Evolutionary conservation across 169 alveolate genomes (phyloP).

Genomic region (Plasmodium yoelii): DNA sequence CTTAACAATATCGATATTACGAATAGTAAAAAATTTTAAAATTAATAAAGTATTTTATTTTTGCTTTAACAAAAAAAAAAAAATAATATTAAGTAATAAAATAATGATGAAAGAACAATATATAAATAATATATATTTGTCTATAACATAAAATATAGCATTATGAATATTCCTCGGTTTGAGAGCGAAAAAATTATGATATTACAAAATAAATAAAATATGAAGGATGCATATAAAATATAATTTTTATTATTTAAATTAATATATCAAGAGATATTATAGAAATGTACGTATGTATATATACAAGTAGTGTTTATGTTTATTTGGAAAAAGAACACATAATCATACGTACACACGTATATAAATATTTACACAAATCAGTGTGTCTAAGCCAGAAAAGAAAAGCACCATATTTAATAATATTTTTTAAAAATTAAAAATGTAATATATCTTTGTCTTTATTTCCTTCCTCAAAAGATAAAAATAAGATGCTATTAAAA

Average conservation of each 20-base stretch:
- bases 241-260: neutral
- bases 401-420: too few relatives aligned
- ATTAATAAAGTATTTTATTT: neutral
- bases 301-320: neutral
- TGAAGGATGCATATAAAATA: neutral
- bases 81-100: too few relatives aligned
- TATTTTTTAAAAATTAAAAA: too few relatives aligned
- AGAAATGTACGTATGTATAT: neutral
- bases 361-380: neutral
- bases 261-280: neutral
- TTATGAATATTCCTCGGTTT: neutral
- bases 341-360: slow-evolving; percentile 1
- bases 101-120: neutral
- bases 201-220: neutral
- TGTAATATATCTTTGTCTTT: too few relatives aligned
- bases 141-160: slow-evolving; percentile 1
- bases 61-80: slow-evolving; percentile 6
- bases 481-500: too few relatives aligned
- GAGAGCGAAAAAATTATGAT: neutral
- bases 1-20: neutral
- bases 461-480: neutral
- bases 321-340: neutral
- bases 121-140: neutral
- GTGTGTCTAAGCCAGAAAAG: too few relatives aligned
- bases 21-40: neutral